Evolutionary conservation across 768 basidiomycete species (phyloP).

Genomic region (Neoboletus brunneissimus): DNA sequence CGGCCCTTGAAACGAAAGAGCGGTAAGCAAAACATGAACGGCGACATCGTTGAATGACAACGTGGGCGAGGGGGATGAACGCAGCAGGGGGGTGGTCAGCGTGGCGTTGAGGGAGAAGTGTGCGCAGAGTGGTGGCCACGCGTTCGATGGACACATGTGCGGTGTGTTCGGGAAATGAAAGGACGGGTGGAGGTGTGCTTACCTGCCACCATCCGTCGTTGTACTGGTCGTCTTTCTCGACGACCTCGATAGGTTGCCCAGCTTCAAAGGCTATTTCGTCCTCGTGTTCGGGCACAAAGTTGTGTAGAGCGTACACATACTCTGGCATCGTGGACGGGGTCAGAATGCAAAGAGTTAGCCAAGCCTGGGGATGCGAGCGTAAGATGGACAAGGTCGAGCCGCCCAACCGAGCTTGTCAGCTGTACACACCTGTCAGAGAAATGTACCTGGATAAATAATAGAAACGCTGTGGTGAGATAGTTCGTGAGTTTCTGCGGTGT

Average conservation of each 20-base stretch:
- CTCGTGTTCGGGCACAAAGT: constrained; percentile 87
- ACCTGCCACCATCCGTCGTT: too few species aligned
- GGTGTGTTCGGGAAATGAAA: constrained; percentile 12
- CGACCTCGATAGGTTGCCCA: constrained; percentile 53
- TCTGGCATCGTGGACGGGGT: constrained; percentile 42
- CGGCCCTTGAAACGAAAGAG: constrained; percentile 58
- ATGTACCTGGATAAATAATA: background rate
- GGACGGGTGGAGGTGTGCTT: background rate
- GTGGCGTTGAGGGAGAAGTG: background rate
- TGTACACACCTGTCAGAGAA: constrained; percentile 2
- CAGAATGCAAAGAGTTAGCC: background rate
- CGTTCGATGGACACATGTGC: constrained; percentile 4
- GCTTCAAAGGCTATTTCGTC: constrained; percentile 86
- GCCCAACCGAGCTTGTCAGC: background rate
- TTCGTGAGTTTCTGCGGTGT: constrained; percentile 1
- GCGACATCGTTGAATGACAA: constrained; percentile 19
- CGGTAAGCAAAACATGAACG: constrained; percentile 24
- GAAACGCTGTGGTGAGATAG: background rate
- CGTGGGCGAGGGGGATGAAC: constrained; percentile 11
- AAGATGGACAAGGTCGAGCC: background rate
- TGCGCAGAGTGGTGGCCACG: constrained; percentile 2
- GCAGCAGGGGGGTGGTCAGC: background rate
- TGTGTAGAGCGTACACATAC: constrained; percentile 50
- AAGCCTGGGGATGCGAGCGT: background rate
- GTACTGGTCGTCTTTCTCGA: too few species aligned